Evolutionary conservation across 768 basidiomycete species (phyloP).

Genomic region (Calocera viscosa): DNA sequence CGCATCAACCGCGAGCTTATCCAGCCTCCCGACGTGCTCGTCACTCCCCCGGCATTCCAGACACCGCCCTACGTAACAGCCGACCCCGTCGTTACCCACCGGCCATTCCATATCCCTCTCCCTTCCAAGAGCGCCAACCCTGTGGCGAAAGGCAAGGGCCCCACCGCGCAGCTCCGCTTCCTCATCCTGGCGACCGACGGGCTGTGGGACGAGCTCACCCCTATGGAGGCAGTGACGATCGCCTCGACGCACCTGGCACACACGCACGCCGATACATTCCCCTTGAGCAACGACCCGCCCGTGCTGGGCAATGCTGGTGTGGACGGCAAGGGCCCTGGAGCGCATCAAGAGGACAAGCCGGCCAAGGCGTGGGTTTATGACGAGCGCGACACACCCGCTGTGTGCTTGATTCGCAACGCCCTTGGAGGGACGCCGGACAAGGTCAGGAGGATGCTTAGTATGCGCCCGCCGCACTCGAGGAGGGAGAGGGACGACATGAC

Average conservation of each 20-base stretch:
- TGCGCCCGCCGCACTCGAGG: conserved; percentile 67
- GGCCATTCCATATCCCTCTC: conserved; percentile 36
- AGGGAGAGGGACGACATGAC: conserved; percentile 75
- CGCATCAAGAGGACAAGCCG: conserved; percentile 28
- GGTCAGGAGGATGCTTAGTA: conserved; percentile 57
- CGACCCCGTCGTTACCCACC: conserved; percentile 67
- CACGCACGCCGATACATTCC: conserved; percentile 43
- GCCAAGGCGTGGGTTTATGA: conserved; percentile 23
- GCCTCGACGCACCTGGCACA: conserved; percentile 73
- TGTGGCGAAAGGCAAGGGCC: conserved; percentile 17
- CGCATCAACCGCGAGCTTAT: conserved; percentile 1
- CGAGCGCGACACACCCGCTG: conserved; percentile 46
- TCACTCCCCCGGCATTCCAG: conserved; percentile 47
- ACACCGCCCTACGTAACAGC: conserved; percentile 91
- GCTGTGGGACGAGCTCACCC: conserved; percentile 54
- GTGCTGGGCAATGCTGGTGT: conserved; percentile 42
- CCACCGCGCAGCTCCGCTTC: conserved; percentile 42
- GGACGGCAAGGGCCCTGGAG: conserved; percentile 46
- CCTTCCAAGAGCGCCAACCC: conserved; percentile 16
- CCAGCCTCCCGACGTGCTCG: neutral
- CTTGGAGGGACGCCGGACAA: conserved; percentile 69
- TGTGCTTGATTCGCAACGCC: conserved; percentile 83
- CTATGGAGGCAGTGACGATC: conserved; percentile 75
- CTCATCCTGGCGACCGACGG: conserved; percentile 82
- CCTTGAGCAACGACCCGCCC: conserved; percentile 30